Base-by-base conservation (phyloP, 331 rosid species). In the Phaseolus coccineus region DNA sequence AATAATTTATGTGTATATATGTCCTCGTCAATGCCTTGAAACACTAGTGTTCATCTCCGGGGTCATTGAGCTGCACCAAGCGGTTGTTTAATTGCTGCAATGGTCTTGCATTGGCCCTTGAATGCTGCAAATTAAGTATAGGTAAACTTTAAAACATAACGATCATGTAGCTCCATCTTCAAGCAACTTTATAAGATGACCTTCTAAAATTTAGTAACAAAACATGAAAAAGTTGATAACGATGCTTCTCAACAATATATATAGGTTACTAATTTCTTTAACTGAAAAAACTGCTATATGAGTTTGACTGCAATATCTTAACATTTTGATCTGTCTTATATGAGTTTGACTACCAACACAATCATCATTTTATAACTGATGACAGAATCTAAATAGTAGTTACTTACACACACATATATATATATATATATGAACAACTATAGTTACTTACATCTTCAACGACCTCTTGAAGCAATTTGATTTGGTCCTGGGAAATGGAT, bases 371-470 rank as follows among this genome's bases (percentile, higher is more conserved):
- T 5, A 53, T 19, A 19, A 19, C 22, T 19, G 22, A 19, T 19
- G 22, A 19, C 22, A 19, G 22, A 19, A 19, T 19, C 22, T 19
- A 19, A 19, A 19, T 19, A 19, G 22, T 19, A 19, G 22, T 19
- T 19, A 19, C 22, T 19, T 19, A 19, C 22, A 19, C 22, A 19
- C 22, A 19, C 22, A 28, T 28, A 28, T 28, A 28, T 28, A 28
- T 28, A 28, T 1, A 28, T 28, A 28, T 11, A 19, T 35, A 22
- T 33, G 55, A 66, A 50, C 39, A 10, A 31, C 12, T n/a, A 24
- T 52, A 37, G 31, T 44, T 62, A 87, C 96, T 92, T 89, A 92
- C 96, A 83, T 92, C 98, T 69, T 91, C 86, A 80, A 87, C 94
- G 4, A 96, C 92, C 5, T 62, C 78, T 1, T 88, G 91, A 70